Evolutionary conservation across 345 rosid genomes (phyloP).

Genomic region (Lagerstroemia speciosa): DNA sequence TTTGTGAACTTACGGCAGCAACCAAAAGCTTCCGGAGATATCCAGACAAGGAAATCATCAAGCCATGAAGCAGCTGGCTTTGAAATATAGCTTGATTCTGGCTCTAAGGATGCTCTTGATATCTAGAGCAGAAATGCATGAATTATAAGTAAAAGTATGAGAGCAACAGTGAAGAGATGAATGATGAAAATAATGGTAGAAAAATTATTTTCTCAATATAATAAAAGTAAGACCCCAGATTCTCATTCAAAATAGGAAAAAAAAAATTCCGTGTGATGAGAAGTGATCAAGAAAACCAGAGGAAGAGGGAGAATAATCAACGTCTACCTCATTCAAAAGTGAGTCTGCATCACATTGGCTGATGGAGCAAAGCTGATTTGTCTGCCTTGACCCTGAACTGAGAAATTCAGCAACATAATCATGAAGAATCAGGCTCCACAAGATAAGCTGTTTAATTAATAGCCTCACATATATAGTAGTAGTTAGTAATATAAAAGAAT

Average conservation of each 20-base stretch:
- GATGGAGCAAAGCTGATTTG: constrained; percentile 88
- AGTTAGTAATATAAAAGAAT: neutral
- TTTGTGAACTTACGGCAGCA: constrained; percentile 92
- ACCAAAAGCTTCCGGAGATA: constrained; percentile 98
- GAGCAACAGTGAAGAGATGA: too few species aligned
- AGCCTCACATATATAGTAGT: too few species aligned
- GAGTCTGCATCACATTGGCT: constrained; percentile 83
- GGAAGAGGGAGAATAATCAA: too few species aligned
- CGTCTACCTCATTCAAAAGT: constrained; percentile 79
- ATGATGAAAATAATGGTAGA: neutral
- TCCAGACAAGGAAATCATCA: constrained; percentile 96
- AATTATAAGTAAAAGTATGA: constrained; percentile 8
- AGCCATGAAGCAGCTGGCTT: constrained; percentile 99
- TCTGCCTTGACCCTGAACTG: constrained; percentile 88
- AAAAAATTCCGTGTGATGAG: too few species aligned
- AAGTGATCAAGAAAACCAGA: too few species aligned
- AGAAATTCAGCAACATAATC: constrained; percentile 24
- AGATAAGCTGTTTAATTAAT: too few species aligned
- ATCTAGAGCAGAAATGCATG: constrained; percentile 36
- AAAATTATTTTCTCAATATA: neutral
- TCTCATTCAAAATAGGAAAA: too few species aligned
- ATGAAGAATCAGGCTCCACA: constrained; percentile 10
- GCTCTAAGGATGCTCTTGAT: constrained; percentile 66
- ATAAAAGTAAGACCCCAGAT: too few species aligned
- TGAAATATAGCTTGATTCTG: constrained; percentile 85